Evolutionary conservation across 2,329 filamentous ascomycete species (phyloP).

Genomic region (Apiospora malaysiana): DNA sequence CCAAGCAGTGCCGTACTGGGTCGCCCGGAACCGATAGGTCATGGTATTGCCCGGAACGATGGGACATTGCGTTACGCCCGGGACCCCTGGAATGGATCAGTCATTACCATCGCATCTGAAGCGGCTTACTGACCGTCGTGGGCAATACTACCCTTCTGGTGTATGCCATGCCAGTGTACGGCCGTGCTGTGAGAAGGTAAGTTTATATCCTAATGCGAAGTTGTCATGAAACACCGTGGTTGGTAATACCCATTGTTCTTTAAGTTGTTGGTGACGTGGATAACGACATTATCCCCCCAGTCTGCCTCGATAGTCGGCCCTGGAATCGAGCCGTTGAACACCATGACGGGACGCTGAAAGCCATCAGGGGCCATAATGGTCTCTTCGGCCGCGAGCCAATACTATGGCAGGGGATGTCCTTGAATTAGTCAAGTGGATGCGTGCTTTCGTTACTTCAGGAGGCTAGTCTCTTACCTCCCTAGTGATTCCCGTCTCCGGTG

Average conservation of each 20-base stretch:
- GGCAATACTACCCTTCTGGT: slow-evolving; percentile 57
- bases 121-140: slow-evolving; percentile 52
- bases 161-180: slow-evolving; percentile 68
- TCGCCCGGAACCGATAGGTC: slow-evolving; percentile 61
- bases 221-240: too few relatives aligned
- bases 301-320: slow-evolving; percentile 62
- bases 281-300: slow-evolving; percentile 45
- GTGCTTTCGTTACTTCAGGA: not conserved
- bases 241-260: slow-evolving; percentile 45
- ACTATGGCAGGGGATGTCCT: slow-evolving; percentile 28
- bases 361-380: slow-evolving; percentile 53
- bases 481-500: slow-evolving; percentile 54
- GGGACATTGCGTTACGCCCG: slow-evolving; percentile 54
- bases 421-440: not conserved
- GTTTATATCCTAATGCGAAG: too few relatives aligned
- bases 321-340: slow-evolving; percentile 64
- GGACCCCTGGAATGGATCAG: slow-evolving; percentile 40
- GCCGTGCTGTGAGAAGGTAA: slow-evolving; percentile 58
- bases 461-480: slow-evolving; percentile 41
- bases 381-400: slow-evolving; percentile 50
- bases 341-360: slow-evolving; percentile 44
- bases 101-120: not conserved
- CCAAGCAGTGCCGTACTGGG: slow-evolving; percentile 59
- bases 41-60: slow-evolving; percentile 56
- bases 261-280: slow-evolving; percentile 61